A percentile compares a stretch with the other conserved stretches of the same genome.
Evolutionary conservation across 345 rosid genomes (phyloP).

Genomic region (Corchorus capsularis): DNA sequence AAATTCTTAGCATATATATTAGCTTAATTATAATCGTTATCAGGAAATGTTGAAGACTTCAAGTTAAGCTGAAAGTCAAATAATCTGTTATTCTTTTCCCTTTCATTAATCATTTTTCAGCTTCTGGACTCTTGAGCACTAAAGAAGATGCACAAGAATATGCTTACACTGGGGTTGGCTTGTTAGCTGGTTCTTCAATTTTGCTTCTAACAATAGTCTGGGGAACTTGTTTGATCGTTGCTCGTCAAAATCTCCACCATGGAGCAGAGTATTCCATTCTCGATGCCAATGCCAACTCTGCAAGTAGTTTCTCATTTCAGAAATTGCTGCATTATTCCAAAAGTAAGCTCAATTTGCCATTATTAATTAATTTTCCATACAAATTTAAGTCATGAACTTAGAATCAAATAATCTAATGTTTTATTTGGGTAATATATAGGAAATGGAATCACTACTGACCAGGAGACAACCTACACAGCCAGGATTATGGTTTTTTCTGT

Average conservation of each 20-base stretch:
- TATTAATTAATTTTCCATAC: background rate
- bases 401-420: background rate
- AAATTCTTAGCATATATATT: no score
- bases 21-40: no score
- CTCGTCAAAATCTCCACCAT: conserved; percentile 51
- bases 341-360: background rate
- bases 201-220: conserved; percentile 80
- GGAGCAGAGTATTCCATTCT: background rate
- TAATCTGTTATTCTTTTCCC: background rate
- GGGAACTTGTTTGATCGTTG: conserved; percentile 76
- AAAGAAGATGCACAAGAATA: conserved; percentile 71
- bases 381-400: background rate
- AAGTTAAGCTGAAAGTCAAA: background rate
- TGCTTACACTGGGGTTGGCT: conserved; percentile 86
- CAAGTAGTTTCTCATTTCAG: background rate
- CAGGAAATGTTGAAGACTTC: no score
- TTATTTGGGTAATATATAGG: conserved; percentile 31
- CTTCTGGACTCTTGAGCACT: conserved; percentile 78
- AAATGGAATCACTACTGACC: conserved; percentile 67
- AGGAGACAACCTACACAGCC: conserved; percentile 76
- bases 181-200: conserved; percentile 83
- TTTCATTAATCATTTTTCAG: conserved; percentile 30
- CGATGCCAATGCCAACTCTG: background rate
- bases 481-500: conserved; percentile 74
- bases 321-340: background rate